These are phyloP conservation scores for Blastobotrys indianensis DNA, from an alignment of 1,139 yeast genomes.

Conservation along the genomic window DNA sequence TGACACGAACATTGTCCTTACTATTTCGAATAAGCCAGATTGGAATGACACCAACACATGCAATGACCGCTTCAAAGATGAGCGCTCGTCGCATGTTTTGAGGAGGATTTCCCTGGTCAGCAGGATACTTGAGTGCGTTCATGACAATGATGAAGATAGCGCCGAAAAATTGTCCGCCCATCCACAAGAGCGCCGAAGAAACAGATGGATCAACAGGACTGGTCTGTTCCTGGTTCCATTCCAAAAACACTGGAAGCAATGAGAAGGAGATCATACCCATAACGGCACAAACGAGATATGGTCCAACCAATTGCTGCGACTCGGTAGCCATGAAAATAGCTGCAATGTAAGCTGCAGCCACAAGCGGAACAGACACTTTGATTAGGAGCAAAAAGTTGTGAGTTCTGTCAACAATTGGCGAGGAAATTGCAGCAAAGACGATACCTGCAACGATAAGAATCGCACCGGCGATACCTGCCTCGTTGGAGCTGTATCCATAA, in stretches of 20 bases:
- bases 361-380: slow-evolving; percentile 27
- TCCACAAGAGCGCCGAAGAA: slow-evolving; percentile 31
- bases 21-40: slow-evolving; percentile 18
- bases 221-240: slow-evolving; percentile 34
- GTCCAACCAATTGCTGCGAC: slow-evolving; percentile 28
- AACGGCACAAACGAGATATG: slow-evolving; percentile 31
- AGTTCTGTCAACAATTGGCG: slow-evolving; percentile 31
- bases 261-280: slow-evolving; percentile 35
- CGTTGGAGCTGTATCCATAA: slow-evolving; percentile 31
- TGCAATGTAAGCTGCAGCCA: slow-evolving; percentile 31
- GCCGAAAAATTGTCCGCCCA: slow-evolving; percentile 34
- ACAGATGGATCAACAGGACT: slow-evolving; percentile 34
- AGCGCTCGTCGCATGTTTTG: slow-evolving; percentile 32
- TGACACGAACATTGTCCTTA: slow-evolving; percentile 18
- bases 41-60: slow-evolving; percentile 27
- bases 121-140: slow-evolving; percentile 30
- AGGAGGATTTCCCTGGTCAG: slow-evolving; percentile 29
- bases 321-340: slow-evolving; percentile 30
- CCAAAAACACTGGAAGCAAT: slow-evolving; percentile 32
- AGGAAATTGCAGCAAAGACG: slow-evolving; percentile 29
- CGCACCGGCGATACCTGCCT: slow-evolving; percentile 36
- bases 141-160: slow-evolving; percentile 33
- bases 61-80: slow-evolving; percentile 33
- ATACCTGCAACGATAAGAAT: slow-evolving; percentile 32
- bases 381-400: slow-evolving; percentile 27